Evolutionary conservation across 2,329 filamentous ascomycete genomes (phyloP).

Genomic region (Hypoxylon sp.): DNA sequence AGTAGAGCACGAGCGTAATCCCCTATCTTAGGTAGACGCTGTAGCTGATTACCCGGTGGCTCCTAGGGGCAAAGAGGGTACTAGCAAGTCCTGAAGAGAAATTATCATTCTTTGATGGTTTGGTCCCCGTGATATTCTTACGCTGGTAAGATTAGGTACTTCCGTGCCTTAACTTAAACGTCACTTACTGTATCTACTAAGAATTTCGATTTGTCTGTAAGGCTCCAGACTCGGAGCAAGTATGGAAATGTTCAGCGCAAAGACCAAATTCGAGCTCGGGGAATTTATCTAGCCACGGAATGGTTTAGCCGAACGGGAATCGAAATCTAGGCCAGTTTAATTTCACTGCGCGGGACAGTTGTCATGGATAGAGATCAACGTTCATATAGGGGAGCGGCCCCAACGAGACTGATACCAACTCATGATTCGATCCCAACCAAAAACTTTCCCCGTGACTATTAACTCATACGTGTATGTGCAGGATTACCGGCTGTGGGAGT

Average conservation of each 20-base stretch:
- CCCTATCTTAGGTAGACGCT: not conserved
- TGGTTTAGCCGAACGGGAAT: constrained; percentile 30
- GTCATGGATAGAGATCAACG: constrained; percentile 13
- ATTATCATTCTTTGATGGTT: not conserved
- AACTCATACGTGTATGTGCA: constrained; percentile 29
- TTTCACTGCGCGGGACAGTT: constrained; percentile 5
- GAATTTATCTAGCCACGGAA: constrained; percentile 32
- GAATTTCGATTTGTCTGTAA: constrained; percentile 33
- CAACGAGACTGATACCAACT: constrained; percentile 20
- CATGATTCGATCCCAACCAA: constrained; percentile 26
- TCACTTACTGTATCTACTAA: constrained; percentile 31
- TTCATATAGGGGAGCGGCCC: constrained; percentile 10
- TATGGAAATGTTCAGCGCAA: constrained; percentile 30
- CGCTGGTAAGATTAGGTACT: constrained; percentile 3
- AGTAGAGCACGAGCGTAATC: constrained; percentile 3
- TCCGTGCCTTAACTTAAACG: constrained; percentile 9
- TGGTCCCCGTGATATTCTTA: not conserved
- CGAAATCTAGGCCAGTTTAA: constrained; percentile 9
- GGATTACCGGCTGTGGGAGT: constrained; percentile 26
- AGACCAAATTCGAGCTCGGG: constrained; percentile 32
- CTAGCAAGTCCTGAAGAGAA: not conserved
- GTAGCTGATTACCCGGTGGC: not conserved
- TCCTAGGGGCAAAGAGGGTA: not conserved
- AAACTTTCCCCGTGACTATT: constrained; percentile 18
- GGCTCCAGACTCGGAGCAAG: constrained; percentile 23